These are phyloP conservation scores for Neolecta irregularis DNA, from an alignment of 1,139 yeast species.

Conservation along the genomic window DNA sequence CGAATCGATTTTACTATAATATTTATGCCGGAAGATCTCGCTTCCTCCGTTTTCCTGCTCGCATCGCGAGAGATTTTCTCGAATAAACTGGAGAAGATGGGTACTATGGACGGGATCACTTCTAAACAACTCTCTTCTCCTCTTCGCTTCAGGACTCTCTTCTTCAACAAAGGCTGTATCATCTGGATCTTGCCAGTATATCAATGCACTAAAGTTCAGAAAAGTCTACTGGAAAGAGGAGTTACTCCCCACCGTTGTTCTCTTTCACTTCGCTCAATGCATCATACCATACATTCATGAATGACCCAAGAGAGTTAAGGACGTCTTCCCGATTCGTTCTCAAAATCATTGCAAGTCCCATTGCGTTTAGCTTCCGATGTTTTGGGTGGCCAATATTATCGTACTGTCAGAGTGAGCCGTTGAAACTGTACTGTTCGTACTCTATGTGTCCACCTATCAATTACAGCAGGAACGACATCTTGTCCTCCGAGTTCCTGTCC, in stretches of 20 bases:
- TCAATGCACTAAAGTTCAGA: slow-evolving; percentile 3
- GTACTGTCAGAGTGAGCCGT: slow-evolving; percentile 17
- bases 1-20: too few relatives aligned
- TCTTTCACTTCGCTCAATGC: slow-evolving; percentile 14
- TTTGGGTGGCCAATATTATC: slow-evolving; percentile 52
- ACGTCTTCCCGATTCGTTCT: slow-evolving; percentile 6
- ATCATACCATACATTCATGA: slow-evolving; percentile 13
- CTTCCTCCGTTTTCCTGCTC: not conserved
- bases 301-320: slow-evolving; percentile 4
- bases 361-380: slow-evolving; percentile 43
- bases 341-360: slow-evolving; percentile 42
- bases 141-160: slow-evolving; percentile 7
- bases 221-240: not conserved
- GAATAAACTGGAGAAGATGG: not conserved
- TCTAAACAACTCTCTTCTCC: slow-evolving; percentile 5
- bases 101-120: slow-evolving; percentile 3
- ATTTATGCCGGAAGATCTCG: too few relatives aligned
- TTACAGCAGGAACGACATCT: slow-evolving; percentile 13
- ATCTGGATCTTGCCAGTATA: slow-evolving; percentile 11
- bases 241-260: slow-evolving; percentile 11
- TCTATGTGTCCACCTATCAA: slow-evolving; percentile 21
- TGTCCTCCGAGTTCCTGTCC: slow-evolving; percentile 4
- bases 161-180: slow-evolving; percentile 4
- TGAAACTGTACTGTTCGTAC: not conserved
- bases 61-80: not conserved